These are phyloP conservation scores for Leucoagaricus sp. DNA, from an alignment of 1,284 basidiomycete species.

Conservation along the genomic window DNA sequence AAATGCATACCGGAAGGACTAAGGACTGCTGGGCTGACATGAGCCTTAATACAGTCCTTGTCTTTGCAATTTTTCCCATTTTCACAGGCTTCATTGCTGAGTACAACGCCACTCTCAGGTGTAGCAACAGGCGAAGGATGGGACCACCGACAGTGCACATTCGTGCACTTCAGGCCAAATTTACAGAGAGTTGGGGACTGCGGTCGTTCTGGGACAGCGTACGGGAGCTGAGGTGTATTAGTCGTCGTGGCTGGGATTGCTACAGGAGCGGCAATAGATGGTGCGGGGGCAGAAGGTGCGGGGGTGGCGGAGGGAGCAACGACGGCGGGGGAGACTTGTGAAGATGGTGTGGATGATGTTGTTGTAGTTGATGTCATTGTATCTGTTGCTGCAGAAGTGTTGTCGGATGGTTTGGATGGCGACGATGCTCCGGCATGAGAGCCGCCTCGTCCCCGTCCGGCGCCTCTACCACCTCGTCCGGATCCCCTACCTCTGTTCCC, in stretches of 20 bases:
- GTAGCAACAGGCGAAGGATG: slow-evolving; percentile 94
- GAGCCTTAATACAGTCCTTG: slow-evolving; percentile 86
- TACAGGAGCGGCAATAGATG: slow-evolving; percentile 25
- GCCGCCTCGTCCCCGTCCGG: slow-evolving; percentile 36
- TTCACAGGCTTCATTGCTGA: slow-evolving; percentile 89
- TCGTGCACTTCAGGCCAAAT: slow-evolving; percentile 86
- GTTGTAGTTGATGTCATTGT: too few relatives aligned
- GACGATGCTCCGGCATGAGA: slow-evolving; percentile 20
- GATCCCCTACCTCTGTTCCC: slow-evolving; percentile 33
- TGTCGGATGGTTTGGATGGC: slow-evolving; percentile 26
- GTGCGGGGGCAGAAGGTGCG: slow-evolving; percentile 9
- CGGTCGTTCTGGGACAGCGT: slow-evolving; percentile 70
- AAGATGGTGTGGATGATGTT: neutral
- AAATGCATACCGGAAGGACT: slow-evolving; percentile 54
- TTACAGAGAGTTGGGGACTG: slow-evolving; percentile 89
- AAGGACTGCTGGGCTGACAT: slow-evolving; percentile 82
- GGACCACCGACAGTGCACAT: slow-evolving; percentile 83
- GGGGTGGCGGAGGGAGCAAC: slow-evolving; percentile 37
- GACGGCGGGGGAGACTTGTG: slow-evolving; percentile 18
- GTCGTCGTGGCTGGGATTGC: slow-evolving; percentile 28
- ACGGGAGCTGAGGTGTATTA: slow-evolving; percentile 39
- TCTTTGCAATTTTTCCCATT: slow-evolving; percentile 86
- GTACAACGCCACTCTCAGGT: slow-evolving; percentile 87
- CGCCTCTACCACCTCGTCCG: slow-evolving; percentile 39
- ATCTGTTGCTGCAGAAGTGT: slow-evolving; percentile 4